Evolutionary conservation across 495 filamentous ascomycete species (phyloP).

Genomic region (Aspergillus steynii): DNA sequence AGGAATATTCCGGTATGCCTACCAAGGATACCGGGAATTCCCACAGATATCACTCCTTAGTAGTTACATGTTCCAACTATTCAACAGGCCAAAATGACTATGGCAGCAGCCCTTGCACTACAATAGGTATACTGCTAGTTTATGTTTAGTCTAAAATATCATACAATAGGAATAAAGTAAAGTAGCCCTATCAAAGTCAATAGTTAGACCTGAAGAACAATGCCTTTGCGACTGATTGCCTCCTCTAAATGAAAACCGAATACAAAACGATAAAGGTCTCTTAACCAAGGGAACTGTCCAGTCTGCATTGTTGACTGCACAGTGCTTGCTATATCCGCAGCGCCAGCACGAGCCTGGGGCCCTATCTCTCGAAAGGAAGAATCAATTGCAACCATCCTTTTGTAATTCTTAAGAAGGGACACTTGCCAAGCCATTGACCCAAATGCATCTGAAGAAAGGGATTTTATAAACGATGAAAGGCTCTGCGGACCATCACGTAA

Average conservation of each 20-base stretch:
- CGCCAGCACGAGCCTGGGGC: slow-evolving; percentile 59
- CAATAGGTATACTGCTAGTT: too few species aligned
- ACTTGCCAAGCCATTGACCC: slow-evolving; percentile 69
- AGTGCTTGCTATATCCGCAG: slow-evolving; percentile 71
- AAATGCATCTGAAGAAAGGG: slow-evolving; percentile 74
- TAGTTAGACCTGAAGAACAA: slow-evolving; percentile 46
- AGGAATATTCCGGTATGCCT: too few species aligned
- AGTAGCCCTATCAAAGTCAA: background rate
- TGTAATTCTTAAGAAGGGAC: slow-evolving; percentile 72
- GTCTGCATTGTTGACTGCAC: slow-evolving; percentile 70
- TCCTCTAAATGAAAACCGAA: slow-evolving; percentile 83
- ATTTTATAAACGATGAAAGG: slow-evolving; percentile 71
- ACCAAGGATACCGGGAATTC: too few species aligned
- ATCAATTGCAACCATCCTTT: slow-evolving; percentile 70
- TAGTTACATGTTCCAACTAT: too few species aligned
- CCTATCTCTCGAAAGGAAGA: slow-evolving; percentile 59
- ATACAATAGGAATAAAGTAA: background rate
- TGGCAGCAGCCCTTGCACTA: too few species aligned
- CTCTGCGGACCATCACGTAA: slow-evolving; percentile 43
- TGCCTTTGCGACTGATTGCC: slow-evolving; percentile 54
- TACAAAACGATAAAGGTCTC: slow-evolving; percentile 79
- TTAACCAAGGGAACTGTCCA: slow-evolving; percentile 70
- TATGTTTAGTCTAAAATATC: too few species aligned
- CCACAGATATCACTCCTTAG: too few species aligned
- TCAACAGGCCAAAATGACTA: too few species aligned